phyloP scores from a whole-genome alignment of 2,329 filamentous ascomycete genomes.

The Diaporthe vexans region DNA sequence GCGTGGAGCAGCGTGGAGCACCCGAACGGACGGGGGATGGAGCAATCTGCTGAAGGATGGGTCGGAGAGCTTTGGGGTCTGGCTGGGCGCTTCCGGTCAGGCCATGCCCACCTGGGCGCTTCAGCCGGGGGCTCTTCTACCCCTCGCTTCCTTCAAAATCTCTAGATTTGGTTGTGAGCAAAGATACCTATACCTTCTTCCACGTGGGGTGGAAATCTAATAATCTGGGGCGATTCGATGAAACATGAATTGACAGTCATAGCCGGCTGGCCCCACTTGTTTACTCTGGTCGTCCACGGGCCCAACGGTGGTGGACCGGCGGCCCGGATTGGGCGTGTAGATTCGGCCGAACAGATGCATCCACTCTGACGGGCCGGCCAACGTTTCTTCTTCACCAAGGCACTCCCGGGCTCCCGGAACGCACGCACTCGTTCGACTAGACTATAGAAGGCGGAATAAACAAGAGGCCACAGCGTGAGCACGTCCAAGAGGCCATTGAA shows the following conservation, averaged over 20 bases:
- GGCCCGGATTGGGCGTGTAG: neutral
- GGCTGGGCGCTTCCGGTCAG: constrained; percentile 5
- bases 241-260: neutral
- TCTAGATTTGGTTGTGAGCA: neutral
- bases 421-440: no score
- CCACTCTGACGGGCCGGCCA: constrained; percentile 17
- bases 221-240: neutral
- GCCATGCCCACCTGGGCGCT: no score
- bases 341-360: constrained; percentile 20
- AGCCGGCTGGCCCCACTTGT: constrained; percentile 6
- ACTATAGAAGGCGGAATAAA: neutral
- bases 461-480: neutral
- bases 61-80: constrained; percentile 13
- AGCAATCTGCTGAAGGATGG: neutral
- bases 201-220: neutral
- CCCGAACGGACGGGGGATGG: no score
- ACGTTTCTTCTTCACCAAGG: neutral
- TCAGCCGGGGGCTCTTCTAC: neutral
- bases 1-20: neutral
- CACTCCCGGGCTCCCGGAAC: no score
- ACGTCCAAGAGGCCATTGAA: neutral
- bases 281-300: neutral
- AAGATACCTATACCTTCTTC: neutral
- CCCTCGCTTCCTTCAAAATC: no score
- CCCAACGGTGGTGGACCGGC: constrained; percentile 1